A percentile compares a stretch with the other conserved stretches of the same genome.
Conservation (phyloP, 148 eudicot species). For the Nepenthes gracilis region DNA sequence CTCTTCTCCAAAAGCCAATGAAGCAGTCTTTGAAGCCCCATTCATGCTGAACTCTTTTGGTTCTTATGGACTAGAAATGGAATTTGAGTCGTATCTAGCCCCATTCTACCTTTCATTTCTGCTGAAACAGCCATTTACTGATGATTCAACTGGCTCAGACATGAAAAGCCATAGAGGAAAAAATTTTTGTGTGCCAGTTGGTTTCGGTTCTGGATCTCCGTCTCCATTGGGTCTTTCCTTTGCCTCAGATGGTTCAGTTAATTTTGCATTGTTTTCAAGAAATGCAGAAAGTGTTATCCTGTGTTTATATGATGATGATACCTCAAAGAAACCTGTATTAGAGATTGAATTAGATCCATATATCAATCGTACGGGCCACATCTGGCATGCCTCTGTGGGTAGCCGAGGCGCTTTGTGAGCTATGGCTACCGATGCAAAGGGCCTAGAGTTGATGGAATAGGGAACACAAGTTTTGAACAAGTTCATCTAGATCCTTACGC, state of each 20-base stretch:
- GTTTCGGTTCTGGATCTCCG: constrained; percentile 67
- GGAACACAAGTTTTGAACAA: constrained; percentile 1
- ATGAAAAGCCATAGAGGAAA: constrained; percentile 50
- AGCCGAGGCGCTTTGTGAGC: constrained; percentile 37
- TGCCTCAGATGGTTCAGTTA: constrained; percentile 46
- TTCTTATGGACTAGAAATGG: constrained; percentile 39
- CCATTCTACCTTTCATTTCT: constrained; percentile 76
- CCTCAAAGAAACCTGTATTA: constrained; percentile 45
- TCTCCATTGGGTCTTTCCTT: constrained; percentile 71
- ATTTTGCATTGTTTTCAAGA: constrained; percentile 74
- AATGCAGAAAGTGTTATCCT: constrained; percentile 47
- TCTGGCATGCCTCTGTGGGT: constrained; percentile 77
- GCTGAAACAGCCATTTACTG: constrained; percentile 23
- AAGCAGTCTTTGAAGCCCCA: constrained; percentile 31
- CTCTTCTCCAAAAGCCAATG: constrained; percentile 17
- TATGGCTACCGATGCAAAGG: constrained; percentile 76
- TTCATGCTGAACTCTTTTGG: constrained; percentile 33
- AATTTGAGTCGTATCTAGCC: constrained; percentile 50
- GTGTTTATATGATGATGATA: constrained; percentile 54
- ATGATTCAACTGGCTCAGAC: constrained; percentile 19
- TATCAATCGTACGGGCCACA: constrained; percentile 78
- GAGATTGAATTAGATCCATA: constrained; percentile 92
- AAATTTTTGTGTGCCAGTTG: constrained; percentile 72
- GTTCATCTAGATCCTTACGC: constrained; percentile 84
- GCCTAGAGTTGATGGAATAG: constrained; percentile 12